Conservation (phyloP, 1,284 basidiomycete genomes). For the Trametes polyzona region DNA sequence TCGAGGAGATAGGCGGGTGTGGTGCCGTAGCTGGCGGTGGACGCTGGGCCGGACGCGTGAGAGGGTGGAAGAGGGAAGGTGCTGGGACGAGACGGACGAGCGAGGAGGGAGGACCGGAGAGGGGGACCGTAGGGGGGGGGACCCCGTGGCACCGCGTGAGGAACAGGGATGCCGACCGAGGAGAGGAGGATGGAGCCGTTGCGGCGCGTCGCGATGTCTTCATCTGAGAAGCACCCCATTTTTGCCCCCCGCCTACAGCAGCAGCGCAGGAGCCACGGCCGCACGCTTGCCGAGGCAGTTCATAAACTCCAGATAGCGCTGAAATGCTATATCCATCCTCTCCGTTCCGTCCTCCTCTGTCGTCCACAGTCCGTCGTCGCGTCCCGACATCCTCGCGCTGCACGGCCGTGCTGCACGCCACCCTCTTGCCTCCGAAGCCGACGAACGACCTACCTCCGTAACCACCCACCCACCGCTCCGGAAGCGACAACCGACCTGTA, state of each 20-base stretch:
- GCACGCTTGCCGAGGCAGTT: conserved; percentile 16
- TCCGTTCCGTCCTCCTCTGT: conserved; percentile 9
- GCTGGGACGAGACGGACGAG: neutral
- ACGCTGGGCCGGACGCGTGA: neutral
- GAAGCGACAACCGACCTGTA: neutral
- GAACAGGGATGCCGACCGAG: conserved; percentile 17
- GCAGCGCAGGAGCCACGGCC: conserved; percentile 17
- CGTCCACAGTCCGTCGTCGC: neutral
- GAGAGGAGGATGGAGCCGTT: conserved; percentile 23
- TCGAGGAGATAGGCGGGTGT: neutral
- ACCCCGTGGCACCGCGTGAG: conserved; percentile 22
- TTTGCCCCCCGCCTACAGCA: conserved; percentile 21
- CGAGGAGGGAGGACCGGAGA: neutral
- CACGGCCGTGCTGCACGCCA: neutral
- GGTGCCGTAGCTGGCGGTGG: neutral
- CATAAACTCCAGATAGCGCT: conserved; percentile 21
- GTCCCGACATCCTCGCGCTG: neutral
- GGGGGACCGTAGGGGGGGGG: conserved; percentile 13
- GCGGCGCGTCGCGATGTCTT: conserved; percentile 25
- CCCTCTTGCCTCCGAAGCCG: neutral
- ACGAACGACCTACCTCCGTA: neutral
- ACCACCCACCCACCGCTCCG: neutral
- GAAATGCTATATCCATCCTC: conserved; percentile 11
- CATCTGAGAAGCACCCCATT: conserved; percentile 26
- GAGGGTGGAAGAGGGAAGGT: neutral